Conservation (phyloP, 108 stramenopile genomes). For the Schizochytrium sp. region DNA sequence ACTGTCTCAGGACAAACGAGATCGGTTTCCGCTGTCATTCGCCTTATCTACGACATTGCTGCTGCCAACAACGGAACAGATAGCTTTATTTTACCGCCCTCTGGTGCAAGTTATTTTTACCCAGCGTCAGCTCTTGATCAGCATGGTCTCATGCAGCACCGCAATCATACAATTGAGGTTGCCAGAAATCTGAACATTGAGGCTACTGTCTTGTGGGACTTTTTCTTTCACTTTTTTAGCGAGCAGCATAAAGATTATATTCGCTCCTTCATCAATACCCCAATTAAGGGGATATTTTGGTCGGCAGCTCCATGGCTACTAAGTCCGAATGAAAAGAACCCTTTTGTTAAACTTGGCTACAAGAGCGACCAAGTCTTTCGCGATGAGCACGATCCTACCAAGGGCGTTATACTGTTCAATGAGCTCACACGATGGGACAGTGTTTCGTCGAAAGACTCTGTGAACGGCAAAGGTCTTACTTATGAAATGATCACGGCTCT, state of each 20-base stretch:
- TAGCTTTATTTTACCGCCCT: conserved; percentile 47
- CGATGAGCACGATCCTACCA: neutral
- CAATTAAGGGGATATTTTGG: conserved; percentile 38
- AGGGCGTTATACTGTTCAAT: conserved; percentile 39
- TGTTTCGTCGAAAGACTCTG: neutral
- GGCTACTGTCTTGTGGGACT: conserved; percentile 38
- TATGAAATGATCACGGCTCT: neutral
- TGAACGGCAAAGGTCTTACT: conserved; percentile 3
- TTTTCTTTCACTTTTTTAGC: conserved; percentile 27
- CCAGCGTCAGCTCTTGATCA: conserved; percentile 8
- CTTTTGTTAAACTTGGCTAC: conserved; percentile 59
- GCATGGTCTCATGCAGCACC: conserved; percentile 21
- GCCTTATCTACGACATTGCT: neutral
- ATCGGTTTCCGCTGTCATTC: neutral
- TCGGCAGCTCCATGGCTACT: conserved; percentile 58
- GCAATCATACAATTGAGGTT: neutral
- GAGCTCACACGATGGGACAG: conserved; percentile 38
- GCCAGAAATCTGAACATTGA: neutral
- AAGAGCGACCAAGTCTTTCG: conserved; percentile 18
- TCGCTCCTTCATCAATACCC: conserved; percentile 18
- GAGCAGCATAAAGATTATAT: conserved; percentile 42
- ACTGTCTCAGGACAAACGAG: conserved; percentile 18
- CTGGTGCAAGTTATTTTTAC: conserved; percentile 33
- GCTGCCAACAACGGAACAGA: neutral
- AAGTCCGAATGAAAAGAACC: conserved; percentile 41